These are phyloP conservation scores for Verticillium isaacii DNA, from an alignment of 2,329 filamentous ascomycete species.

Conservation along the genomic window DNA sequence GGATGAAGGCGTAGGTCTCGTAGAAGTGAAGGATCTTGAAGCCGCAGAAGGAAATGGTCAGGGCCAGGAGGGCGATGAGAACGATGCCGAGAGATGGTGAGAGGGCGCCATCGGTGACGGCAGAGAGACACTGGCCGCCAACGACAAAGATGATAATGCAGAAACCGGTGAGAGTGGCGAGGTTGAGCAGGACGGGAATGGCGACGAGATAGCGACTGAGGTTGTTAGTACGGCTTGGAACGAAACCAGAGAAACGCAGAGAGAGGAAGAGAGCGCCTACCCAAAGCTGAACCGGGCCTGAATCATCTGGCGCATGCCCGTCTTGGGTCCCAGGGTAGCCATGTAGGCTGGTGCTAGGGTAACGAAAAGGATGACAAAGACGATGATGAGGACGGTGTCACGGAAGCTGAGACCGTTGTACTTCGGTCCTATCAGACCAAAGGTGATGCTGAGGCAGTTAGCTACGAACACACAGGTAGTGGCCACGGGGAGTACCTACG, in stretches of 20 bases:
- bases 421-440: slow-evolving; percentile 57
- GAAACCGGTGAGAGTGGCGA: slow-evolving; percentile 60
- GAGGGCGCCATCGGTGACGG: slow-evolving; percentile 43
- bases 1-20: slow-evolving; percentile 54
- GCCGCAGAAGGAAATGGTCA: slow-evolving; percentile 59
- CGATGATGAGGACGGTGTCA: slow-evolving; percentile 52
- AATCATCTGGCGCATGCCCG: slow-evolving; percentile 62
- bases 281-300: slow-evolving; percentile 61
- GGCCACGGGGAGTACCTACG: slow-evolving; percentile 17
- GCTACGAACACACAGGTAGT: background rate
- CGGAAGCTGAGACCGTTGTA: slow-evolving; percentile 51
- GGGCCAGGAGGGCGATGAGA: slow-evolving; percentile 50
- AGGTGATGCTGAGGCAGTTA: slow-evolving; percentile 43
- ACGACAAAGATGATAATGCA: slow-evolving; percentile 57
- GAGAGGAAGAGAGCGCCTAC: slow-evolving; percentile 22
- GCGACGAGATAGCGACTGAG: slow-evolving; percentile 49
- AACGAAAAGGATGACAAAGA: slow-evolving; percentile 58
- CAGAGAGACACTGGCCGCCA: slow-evolving; percentile 54
- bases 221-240: slow-evolving; percentile 3
- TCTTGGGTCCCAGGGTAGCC: slow-evolving; percentile 54
- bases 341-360: slow-evolving; percentile 51
- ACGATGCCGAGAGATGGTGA: slow-evolving; percentile 55
- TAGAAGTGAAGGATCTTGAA: slow-evolving; percentile 53
- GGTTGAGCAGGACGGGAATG: slow-evolving; percentile 56
- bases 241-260: background rate